Base-by-base conservation (phyloP, 495 filamentous ascomycete species). In the Emericellopsis terricola region DNA sequence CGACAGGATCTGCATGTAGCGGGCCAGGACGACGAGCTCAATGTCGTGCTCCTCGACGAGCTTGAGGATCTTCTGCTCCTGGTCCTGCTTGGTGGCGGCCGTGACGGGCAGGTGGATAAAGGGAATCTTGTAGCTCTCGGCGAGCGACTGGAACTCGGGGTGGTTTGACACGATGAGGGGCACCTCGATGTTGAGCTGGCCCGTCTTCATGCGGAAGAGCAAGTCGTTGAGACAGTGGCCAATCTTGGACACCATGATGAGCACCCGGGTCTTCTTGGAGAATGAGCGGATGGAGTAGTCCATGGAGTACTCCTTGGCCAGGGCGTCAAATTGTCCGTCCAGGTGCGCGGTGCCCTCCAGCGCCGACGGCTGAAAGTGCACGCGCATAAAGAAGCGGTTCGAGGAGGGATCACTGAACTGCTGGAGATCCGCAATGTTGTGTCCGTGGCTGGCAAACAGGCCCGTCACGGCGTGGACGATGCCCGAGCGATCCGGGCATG, bases 221-320 rank as follows among this genome's bases (percentile, higher is more conserved):
- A 83, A 57, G 48, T 83, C 78, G 51, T 83, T 81, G 34, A 83
- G 59, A 50, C 78, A 83, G 57, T 81, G 76, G 28, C 78, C 78
- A 45, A 78, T 81, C 57, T 83, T 83, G 36, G 72, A 78, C 40
- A 81, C 76, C 75, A 83, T 80, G 62, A 83, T 79, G 47, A 83
- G 60, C 38, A 80, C 70, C 36, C 69, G 64, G 16, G 71, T 68
- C 52, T 79, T 81, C 44, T 69, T 56, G 29, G 64, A 52, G 15
- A 67, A 62, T 19, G 69, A 62, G 39, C 68, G 57, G 46, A 83
- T 63, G 38, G 71, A 58, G 55, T 73, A 81, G 41, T 67, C 51
- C 67, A 78, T 68, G 29, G 52, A 40, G 52, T 76, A 64, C 16
- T 67, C 54, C 30, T 56, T 36, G 3, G 73, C 73, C 11, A 75